Conservation (phyloP, 305 asterid species). For the Fraxinus xanthoxyloides region DNA sequence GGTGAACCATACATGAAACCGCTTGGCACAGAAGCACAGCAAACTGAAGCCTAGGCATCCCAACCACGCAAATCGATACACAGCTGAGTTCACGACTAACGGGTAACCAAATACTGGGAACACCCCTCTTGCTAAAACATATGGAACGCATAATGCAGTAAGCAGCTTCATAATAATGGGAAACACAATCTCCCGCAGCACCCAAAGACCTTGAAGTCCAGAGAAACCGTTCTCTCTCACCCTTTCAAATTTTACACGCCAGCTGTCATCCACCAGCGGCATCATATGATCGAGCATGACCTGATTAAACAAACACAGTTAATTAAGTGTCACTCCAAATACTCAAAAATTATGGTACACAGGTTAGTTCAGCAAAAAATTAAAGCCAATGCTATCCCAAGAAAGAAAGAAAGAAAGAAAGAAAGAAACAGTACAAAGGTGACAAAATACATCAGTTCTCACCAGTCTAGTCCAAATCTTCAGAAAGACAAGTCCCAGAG, state of each 20-base stretch:
- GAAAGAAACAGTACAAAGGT: neutral
- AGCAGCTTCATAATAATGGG: slow-evolving; percentile 93
- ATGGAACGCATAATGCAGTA: slow-evolving; percentile 92
- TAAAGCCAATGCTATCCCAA: neutral
- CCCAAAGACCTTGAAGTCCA: slow-evolving; percentile 88
- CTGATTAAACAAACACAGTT: slow-evolving; percentile 32
- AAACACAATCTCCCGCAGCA: slow-evolving; percentile 75
- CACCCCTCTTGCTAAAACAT: slow-evolving; percentile 79
- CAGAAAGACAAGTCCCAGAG: slow-evolving; percentile 86
- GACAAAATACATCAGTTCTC: slow-evolving; percentile 21
- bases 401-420: neutral
- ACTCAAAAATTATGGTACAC: neutral
- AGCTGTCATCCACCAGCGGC: slow-evolving; percentile 91
- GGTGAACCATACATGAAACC: slow-evolving; percentile 95
- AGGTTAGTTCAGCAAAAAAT: neutral
- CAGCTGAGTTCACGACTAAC: slow-evolving; percentile 83
- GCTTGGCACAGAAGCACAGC: slow-evolving; percentile 74
- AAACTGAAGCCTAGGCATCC: slow-evolving; percentile 80
- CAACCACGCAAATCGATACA: slow-evolving; percentile 89
- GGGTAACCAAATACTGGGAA: slow-evolving; percentile 92
- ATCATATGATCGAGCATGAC: slow-evolving; percentile 92
- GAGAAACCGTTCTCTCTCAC: slow-evolving; percentile 95
- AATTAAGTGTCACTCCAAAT: neutral
- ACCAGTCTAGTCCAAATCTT: slow-evolving; percentile 99
- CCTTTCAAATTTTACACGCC: slow-evolving; percentile 90